These are phyloP conservation scores for Rosa lucieae DNA, from an alignment of 306 rosid species.

Conservation along the genomic window DNA sequence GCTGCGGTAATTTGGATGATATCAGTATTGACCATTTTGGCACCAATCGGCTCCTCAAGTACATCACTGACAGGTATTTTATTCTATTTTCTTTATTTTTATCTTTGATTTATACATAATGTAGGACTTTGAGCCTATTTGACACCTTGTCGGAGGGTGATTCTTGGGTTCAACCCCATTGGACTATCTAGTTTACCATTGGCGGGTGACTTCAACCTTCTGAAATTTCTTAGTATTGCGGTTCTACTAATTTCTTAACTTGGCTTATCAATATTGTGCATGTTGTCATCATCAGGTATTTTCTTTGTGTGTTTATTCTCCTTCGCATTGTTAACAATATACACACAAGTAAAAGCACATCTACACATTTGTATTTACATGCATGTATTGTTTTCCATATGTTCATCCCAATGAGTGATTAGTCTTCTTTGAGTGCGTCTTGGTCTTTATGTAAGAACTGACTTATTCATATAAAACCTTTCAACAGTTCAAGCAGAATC, in stretches of 20 bases:
- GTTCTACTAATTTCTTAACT: background rate
- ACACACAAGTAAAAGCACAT: background rate
- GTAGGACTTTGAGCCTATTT: background rate
- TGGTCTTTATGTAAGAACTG: background rate
- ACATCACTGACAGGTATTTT: constrained; percentile 45
- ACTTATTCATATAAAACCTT: background rate
- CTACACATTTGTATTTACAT: background rate
- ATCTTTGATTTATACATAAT: background rate
- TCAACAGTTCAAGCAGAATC: constrained; percentile 44
- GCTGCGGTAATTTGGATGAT: constrained; percentile 31
- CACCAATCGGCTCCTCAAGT: constrained; percentile 38
- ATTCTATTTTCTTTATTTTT: background rate
- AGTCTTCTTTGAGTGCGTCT: background rate
- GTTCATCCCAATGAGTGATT: too few species aligned
- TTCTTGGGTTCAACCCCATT: background rate
- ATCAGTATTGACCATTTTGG: constrained; percentile 41
- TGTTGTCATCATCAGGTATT: background rate
- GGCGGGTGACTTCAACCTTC: too few species aligned
- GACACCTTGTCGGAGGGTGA: background rate
- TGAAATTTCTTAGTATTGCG: too few species aligned
- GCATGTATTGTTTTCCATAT: background rate
- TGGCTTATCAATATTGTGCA: background rate
- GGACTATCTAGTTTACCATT: background rate
- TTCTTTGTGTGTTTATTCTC: background rate
- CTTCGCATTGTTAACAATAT: background rate